A percentile compares a stretch with the other conserved stretches of the same genome.
These are phyloP conservation scores for Polyplosphaeria fusca DNA, from an alignment of 495 filamentous ascomycete species.

Conservation along the genomic window DNA sequence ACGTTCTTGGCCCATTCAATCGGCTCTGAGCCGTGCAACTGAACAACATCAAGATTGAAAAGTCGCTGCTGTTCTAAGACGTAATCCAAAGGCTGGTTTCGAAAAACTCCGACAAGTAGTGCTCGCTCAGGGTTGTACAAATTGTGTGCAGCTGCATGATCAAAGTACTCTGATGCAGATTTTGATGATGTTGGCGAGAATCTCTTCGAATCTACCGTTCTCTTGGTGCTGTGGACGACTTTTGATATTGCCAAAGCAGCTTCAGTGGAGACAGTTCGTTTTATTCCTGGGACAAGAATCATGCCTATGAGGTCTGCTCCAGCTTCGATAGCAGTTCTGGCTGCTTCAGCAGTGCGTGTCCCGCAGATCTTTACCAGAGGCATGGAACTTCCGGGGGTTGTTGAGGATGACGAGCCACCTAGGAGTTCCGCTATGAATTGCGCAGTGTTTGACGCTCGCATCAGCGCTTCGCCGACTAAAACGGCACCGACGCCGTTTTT, in stretches of 20 bases:
- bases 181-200: not conserved
- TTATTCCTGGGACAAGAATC: constrained; percentile 78
- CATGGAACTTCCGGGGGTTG: constrained; percentile 25
- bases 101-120: constrained; percentile 89
- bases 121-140: constrained; percentile 60
- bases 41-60: constrained; percentile 82
- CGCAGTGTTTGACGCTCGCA: constrained; percentile 77
- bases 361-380: constrained; percentile 92
- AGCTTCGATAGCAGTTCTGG: constrained; percentile 73
- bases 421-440: constrained; percentile 80
- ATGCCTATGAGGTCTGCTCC: constrained; percentile 93
- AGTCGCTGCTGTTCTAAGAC: constrained; percentile 70
- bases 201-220: constrained; percentile 7
- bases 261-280: constrained; percentile 71
- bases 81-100: constrained; percentile 80
- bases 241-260: constrained; percentile 76
- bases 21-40: constrained; percentile 88
- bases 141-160: constrained; percentile 49
- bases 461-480: constrained; percentile 91
- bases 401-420: constrained; percentile 46
- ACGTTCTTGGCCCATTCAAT: constrained; percentile 85
- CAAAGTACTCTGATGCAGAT: constrained; percentile 59
- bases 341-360: constrained; percentile 80
- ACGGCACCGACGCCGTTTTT: constrained; percentile 88
- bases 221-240: constrained; percentile 60